Conservation (phyloP, 352 stramenopile genomes). For the Phytophthora ohioensis region DNA sequence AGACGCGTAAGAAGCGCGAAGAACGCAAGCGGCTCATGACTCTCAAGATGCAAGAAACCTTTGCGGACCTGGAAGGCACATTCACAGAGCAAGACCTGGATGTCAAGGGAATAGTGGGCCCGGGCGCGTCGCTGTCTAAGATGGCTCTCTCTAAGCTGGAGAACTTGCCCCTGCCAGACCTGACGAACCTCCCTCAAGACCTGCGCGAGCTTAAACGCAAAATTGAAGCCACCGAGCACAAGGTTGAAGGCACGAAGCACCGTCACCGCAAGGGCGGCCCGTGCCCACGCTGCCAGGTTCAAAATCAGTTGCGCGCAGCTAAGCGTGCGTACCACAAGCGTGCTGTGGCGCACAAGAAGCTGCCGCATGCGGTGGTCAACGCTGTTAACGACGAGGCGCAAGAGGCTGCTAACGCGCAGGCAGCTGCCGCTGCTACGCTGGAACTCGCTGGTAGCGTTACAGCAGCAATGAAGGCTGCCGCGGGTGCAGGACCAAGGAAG, state of each 20-base stretch:
- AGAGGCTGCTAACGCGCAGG: slow-evolving; percentile 46
- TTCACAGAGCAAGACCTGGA: slow-evolving; percentile 76
- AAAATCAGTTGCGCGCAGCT: slow-evolving; percentile 82
- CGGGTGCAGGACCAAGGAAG: slow-evolving; percentile 27
- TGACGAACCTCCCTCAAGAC: slow-evolving; percentile 81
- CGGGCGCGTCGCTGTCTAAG: slow-evolving; percentile 58
- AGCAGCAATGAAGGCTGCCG: slow-evolving; percentile 35
- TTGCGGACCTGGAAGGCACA: slow-evolving; percentile 67
- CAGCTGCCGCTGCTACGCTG: slow-evolving; percentile 42
- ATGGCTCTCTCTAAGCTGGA: slow-evolving; percentile 76
- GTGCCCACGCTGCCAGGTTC: slow-evolving; percentile 82
- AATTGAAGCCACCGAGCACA: slow-evolving; percentile 86
- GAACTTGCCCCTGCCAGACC: slow-evolving; percentile 74
- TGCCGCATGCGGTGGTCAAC: slow-evolving; percentile 62
- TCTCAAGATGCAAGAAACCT: slow-evolving; percentile 76
- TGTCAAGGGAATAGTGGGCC: slow-evolving; percentile 66
- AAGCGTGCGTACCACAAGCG: slow-evolving; percentile 87
- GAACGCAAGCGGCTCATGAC: slow-evolving; percentile 72
- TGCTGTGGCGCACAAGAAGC: slow-evolving; percentile 83
- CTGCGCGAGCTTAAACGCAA: slow-evolving; percentile 87
- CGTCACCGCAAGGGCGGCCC: slow-evolving; percentile 85
- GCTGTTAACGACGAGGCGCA: slow-evolving; percentile 45
- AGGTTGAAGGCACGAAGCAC: slow-evolving; percentile 89
- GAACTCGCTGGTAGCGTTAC: slow-evolving; percentile 45
- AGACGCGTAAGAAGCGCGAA: slow-evolving; percentile 65